Evolutionary conservation across 192 early-diverging fungal species (phyloP).

Genomic region (Linnemannia elongata): DNA sequence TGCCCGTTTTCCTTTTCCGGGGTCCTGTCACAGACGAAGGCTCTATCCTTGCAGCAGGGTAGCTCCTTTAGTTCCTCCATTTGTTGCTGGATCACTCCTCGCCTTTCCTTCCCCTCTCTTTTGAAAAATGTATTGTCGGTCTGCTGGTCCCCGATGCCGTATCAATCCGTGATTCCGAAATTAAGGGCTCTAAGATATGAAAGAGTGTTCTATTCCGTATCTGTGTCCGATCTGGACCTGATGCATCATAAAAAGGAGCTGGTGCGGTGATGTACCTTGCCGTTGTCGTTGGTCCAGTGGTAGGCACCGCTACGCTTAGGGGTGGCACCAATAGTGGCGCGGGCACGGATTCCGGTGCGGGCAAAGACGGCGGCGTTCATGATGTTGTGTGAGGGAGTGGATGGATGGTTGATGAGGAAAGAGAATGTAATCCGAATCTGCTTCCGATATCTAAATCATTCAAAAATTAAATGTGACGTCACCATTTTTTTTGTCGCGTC

Average conservation of each 20-base stretch:
- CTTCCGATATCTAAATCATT: neutral
- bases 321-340: slow-evolving; percentile 44
- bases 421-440: neutral
- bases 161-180: neutral
- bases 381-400: neutral
- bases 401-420: neutral
- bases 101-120: neutral
- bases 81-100: neutral
- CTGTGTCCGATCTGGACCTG: neutral
- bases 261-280: slow-evolving; percentile 33
- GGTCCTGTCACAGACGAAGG: too few species aligned
- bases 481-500: neutral
- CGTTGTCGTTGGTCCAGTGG: slow-evolving; percentile 59
- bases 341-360: slow-evolving; percentile 55
- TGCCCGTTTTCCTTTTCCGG: neutral
- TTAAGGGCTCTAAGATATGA: neutral
- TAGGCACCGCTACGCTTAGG: slow-evolving; percentile 54
- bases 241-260: neutral
- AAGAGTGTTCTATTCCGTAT: neutral
- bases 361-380: slow-evolving; percentile 51
- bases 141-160: neutral
- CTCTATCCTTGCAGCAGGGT: too few species aligned
- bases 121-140: neutral
- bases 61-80: too few species aligned
- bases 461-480: neutral